These are phyloP conservation scores for Lepiota venenata DNA, from an alignment of 768 basidiomycete genomes.

Conservation along the genomic window DNA sequence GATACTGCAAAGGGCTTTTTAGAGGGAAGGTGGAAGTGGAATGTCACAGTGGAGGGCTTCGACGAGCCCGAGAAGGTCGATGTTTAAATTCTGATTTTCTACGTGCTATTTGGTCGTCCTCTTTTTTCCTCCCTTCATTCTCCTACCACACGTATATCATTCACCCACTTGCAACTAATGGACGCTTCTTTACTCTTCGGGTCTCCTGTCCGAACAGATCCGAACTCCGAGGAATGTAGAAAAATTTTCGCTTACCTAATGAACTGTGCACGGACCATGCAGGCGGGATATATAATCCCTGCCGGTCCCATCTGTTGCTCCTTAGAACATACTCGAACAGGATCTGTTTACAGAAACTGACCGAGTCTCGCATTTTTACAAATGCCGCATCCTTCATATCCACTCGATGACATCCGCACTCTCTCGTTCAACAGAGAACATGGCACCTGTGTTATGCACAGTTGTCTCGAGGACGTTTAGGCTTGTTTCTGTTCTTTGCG, in stretches of 20 bases:
- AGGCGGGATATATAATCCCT: constrained; percentile 21
- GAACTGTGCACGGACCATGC: constrained; percentile 27
- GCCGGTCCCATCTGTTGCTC: constrained; percentile 24
- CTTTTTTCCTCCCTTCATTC: neutral
- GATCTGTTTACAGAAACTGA: constrained; percentile 82
- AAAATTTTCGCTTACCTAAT: no score
- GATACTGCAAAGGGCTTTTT: constrained; percentile 90
- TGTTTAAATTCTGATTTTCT: neutral
- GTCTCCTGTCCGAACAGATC: no score
- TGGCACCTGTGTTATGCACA: constrained; percentile 26
- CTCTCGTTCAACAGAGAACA: constrained; percentile 71
- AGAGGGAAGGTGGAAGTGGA: constrained; percentile 87
- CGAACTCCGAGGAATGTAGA: no score
- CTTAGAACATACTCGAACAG: constrained; percentile 77
- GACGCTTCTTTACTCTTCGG: no score
- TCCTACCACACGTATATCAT: neutral
- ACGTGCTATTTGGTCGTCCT: neutral
- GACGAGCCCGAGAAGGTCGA: constrained; percentile 41
- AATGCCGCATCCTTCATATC: constrained; percentile 71
- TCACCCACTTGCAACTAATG: neutral
- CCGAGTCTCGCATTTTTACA: constrained; percentile 79
- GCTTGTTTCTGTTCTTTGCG: constrained; percentile 25
- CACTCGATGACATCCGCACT: constrained; percentile 66
- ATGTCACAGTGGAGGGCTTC: constrained; percentile 66
- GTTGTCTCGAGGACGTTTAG: constrained; percentile 67